Evolutionary conservation across 2,329 filamentous ascomycete genomes (phyloP).

Genomic region (Neonectria magnoliae): DNA sequence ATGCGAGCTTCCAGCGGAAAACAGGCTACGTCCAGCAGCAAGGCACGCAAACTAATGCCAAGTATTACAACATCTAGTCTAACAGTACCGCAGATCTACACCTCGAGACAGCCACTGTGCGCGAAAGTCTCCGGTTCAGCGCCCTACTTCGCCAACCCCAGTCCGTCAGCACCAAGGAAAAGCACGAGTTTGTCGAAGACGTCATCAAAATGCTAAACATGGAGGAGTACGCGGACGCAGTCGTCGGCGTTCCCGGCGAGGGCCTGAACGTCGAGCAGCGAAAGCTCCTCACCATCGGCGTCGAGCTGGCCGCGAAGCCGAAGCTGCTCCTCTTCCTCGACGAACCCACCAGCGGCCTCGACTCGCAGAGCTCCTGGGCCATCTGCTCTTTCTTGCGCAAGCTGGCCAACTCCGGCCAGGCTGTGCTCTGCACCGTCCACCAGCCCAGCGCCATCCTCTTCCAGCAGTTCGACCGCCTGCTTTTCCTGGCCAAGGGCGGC

Average conservation of each 20-base stretch:
- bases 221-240: constrained; percentile 72
- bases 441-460: constrained; percentile 65
- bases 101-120: constrained; percentile 63
- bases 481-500: constrained; percentile 72
- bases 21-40: constrained; percentile 76
- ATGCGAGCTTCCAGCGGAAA: constrained; percentile 69
- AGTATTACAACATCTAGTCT: constrained; percentile 20
- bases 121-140: constrained; percentile 64
- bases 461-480: constrained; percentile 66
- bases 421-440: constrained; percentile 65
- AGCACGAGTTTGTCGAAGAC: constrained; percentile 69
- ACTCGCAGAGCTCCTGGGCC: constrained; percentile 71
- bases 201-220: constrained; percentile 74
- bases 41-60: constrained; percentile 46
- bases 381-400: constrained; percentile 71
- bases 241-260: constrained; percentile 71
- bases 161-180: constrained; percentile 63
- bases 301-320: constrained; percentile 66
- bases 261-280: constrained; percentile 71
- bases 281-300: constrained; percentile 71
- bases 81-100: constrained; percentile 58
- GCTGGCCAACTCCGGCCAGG: constrained; percentile 64
- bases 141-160: constrained; percentile 68
- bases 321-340: constrained; percentile 70
- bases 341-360: constrained; percentile 70